Percentiles rank a stretch among this genome's conserved stretches.
Evolutionary conservation across 768 basidiomycete genomes (phyloP).

Genomic region (Macrocybe gigantea): DNA sequence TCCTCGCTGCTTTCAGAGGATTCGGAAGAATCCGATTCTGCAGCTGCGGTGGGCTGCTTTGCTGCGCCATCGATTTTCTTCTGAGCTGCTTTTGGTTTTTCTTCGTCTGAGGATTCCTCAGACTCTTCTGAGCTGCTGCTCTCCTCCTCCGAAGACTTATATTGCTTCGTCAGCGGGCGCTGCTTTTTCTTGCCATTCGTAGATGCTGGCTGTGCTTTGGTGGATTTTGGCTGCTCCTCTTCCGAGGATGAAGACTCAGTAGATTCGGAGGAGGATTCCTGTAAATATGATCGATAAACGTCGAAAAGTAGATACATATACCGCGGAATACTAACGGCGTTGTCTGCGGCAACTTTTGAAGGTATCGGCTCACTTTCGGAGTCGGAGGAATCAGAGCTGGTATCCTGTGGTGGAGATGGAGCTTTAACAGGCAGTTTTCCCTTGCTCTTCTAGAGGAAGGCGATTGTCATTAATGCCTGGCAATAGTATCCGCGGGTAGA

Average conservation of each 20-base stretch:
- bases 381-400: conserved; percentile 23
- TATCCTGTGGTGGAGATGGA: conserved; percentile 11
- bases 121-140: no score
- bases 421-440: conserved; percentile 15
- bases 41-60: conserved; percentile 4
- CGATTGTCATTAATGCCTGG: not conserved
- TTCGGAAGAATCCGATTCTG: conserved; percentile 32
- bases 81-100: conserved; percentile 51
- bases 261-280: no score
- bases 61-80: conserved; percentile 21
- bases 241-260: no score
- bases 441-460: conserved; percentile 17
- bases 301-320: no score
- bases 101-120: conserved; percentile 43
- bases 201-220: no score
- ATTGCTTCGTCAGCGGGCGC: no score
- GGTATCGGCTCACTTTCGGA: not conserved
- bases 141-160: no score
- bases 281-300: no score
- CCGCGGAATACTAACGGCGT: not conserved
- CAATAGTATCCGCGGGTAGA: conserved; percentile 5
- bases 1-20: conserved; percentile 34
- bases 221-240: no score
- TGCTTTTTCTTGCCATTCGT: no score
- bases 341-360: conserved; percentile 7